Conservation (phyloP, 345 rosid genomes). For the Linum trigynum region DNA sequence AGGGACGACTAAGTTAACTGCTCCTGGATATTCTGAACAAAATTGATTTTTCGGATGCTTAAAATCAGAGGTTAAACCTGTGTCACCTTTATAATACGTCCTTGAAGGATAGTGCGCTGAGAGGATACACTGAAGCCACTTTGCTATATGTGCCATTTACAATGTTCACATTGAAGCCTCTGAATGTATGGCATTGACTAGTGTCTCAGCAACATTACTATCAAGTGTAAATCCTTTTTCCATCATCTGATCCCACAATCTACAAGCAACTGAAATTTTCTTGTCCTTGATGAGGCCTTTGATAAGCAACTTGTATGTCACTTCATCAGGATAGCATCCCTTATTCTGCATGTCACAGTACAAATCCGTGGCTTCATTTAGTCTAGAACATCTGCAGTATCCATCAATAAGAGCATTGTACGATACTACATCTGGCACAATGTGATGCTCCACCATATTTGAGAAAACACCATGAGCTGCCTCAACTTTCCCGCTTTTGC, state of each 20-base stretch:
- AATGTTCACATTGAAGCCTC: conserved; percentile 20
- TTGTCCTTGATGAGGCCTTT: conserved; percentile 63
- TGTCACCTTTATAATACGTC: neutral
- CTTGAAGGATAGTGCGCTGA: neutral
- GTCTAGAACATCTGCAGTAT: conserved; percentile 55
- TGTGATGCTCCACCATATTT: conserved; percentile 68
- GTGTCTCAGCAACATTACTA: conserved; percentile 53
- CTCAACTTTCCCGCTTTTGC: conserved; percentile 65
- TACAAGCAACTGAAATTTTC: conserved; percentile 51
- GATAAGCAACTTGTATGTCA: conserved; percentile 74
- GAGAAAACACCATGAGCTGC: conserved; percentile 49
- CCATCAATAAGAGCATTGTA: conserved; percentile 77
- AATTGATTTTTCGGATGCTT: neutral
- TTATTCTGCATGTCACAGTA: conserved; percentile 63
- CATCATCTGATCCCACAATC: conserved; percentile 97
- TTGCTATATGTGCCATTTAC: conserved; percentile 19
- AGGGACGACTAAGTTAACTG: neutral
- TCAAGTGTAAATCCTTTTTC: conserved; percentile 92
- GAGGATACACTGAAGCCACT: neutral
- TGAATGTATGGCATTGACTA: conserved; percentile 42
- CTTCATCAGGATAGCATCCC: conserved; percentile 63
- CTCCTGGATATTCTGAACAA: neutral
- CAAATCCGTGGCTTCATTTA: conserved; percentile 50
- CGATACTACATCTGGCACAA: conserved; percentile 62
- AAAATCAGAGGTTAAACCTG: neutral